Base-by-base conservation (phyloP, 176 grass and related monocot genomes). In the Dactylis glomerata region DNA sequence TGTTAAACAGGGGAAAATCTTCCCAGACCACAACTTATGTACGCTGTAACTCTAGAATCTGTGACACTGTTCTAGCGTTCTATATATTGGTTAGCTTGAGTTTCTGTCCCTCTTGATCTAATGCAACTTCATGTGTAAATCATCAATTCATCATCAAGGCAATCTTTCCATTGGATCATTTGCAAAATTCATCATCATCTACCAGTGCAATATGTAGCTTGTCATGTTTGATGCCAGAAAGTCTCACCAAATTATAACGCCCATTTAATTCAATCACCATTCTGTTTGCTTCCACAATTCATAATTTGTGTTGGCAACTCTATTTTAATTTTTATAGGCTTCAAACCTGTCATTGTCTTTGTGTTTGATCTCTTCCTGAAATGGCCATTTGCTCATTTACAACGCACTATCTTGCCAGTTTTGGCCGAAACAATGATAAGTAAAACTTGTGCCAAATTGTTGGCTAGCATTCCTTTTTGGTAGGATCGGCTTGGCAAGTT, bases 21-120 rank as follows among this genome's bases (percentile, higher is more conserved):
- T 79, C 38, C 12, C 16, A 19, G 36, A 78, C 27, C 16, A 30
- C 37, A 78, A 71, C 73, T 37, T 82, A 12, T 66, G 8, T 86
- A 41, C 50, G 9, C 6, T 83, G 57, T 86, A 90, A 83, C 75
- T 40, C 1, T n/a, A 74, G 36, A 74, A 74, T 79, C 17, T 57
- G 10, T 84, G 73, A 31, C 74, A 75, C 45, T 4, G 36, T 45
- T 37, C 45, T 47, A 6, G 22, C 45, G 24, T 85, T 64, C 36
- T 65, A 73, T 40, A 8, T 76, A 12, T 27, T 24, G 27, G 57
- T 68, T 80, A 55, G n/a, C 31, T 67, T 20, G 6, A 66, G 57
- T 28, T 62, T 52, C 6, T 80, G 16, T 36, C 19, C 19, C 7
- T 54, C 34, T 11, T 72, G 20, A 65, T 24, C 27, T 73, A 34